Evolutionary conservation across 179 eudicot species (phyloP).

Genomic region (Vitellaria paradoxa): DNA sequence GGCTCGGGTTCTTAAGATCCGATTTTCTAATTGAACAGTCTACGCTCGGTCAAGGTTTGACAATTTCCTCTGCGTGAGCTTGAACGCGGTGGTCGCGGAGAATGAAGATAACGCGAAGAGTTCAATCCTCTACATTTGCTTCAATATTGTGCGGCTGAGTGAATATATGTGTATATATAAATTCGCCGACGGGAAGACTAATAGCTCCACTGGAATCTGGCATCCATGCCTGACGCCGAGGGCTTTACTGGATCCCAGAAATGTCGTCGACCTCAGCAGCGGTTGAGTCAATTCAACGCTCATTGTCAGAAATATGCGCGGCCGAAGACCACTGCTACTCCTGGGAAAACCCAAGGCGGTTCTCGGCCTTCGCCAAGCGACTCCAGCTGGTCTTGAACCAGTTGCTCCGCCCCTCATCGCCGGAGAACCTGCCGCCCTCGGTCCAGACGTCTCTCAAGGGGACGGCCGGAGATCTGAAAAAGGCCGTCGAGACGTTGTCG

Average conservation of each 20-base stretch:
- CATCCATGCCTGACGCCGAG: constrained; percentile 2
- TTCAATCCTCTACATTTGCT: neutral
- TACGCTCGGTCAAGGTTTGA: neutral
- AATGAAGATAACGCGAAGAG: neutral
- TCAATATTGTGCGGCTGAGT: neutral
- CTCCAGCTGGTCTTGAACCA: constrained; percentile 38
- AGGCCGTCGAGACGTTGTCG: constrained; percentile 35
- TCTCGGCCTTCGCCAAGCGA: constrained; percentile 41
- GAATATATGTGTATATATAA: neutral
- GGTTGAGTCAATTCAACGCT: constrained; percentile 29
- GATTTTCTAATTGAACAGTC: too few relatives aligned
- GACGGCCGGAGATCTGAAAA: constrained; percentile 41
- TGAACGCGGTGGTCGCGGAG: neutral
- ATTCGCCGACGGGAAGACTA: neutral
- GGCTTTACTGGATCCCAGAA: neutral
- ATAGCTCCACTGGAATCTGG: neutral
- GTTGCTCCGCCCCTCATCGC: constrained; percentile 24
- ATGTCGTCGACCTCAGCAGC: constrained; percentile 28
- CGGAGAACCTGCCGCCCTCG: constrained; percentile 40
- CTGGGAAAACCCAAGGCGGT: constrained; percentile 50
- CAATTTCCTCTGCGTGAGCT: too few relatives aligned
- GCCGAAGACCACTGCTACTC: constrained; percentile 26
- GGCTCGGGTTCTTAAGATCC: too few relatives aligned
- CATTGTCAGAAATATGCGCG: constrained; percentile 30
- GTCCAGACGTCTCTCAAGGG: constrained; percentile 52